Evolutionary conservation across 768 basidiomycete species (phyloP).

Genomic region (Boletus vinaceobasis): DNA sequence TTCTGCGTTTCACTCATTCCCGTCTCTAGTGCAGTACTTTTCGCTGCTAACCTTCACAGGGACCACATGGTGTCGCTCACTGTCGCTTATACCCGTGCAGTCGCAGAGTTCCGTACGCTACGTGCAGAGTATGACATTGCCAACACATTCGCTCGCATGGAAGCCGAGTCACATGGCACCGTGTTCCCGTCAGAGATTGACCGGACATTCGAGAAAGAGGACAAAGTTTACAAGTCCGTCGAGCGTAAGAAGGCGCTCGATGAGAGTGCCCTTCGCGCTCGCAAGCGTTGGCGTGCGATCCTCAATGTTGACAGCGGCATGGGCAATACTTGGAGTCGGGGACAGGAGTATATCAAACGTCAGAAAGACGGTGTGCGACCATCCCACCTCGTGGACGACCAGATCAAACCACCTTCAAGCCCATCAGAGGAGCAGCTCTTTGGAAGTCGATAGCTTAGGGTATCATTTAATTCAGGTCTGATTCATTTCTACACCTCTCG

Average conservation of each 20-base stretch:
- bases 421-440: slow-evolving; percentile 23
- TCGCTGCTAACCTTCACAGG: slow-evolving; percentile 73
- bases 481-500: not conserved
- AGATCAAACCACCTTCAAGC: slow-evolving; percentile 12
- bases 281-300: slow-evolving; percentile 77
- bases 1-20: slow-evolving; percentile 8
- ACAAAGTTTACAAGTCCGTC: slow-evolving; percentile 58
- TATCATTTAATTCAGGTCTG: not conserved
- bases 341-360: slow-evolving; percentile 65
- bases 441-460: slow-evolving; percentile 14
- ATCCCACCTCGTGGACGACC: slow-evolving; percentile 56
- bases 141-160: slow-evolving; percentile 68
- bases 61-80: slow-evolving; percentile 62
- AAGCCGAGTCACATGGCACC: slow-evolving; percentile 76
- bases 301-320: slow-evolving; percentile 41
- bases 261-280: slow-evolving; percentile 56
- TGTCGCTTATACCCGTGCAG: slow-evolving; percentile 73
- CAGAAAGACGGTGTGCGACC: slow-evolving; percentile 72
- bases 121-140: slow-evolving; percentile 82
- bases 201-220: slow-evolving; percentile 58
- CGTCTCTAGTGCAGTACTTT: slow-evolving; percentile 65
- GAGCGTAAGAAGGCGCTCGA: slow-evolving; percentile 53
- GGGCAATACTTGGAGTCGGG: slow-evolving; percentile 62
- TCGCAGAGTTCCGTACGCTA: slow-evolving; percentile 84
- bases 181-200: slow-evolving; percentile 62